Evolutionary conservation across 169 alveolate genomes (phyloP).

Genomic region (Plasmodium blacklocki): DNA sequence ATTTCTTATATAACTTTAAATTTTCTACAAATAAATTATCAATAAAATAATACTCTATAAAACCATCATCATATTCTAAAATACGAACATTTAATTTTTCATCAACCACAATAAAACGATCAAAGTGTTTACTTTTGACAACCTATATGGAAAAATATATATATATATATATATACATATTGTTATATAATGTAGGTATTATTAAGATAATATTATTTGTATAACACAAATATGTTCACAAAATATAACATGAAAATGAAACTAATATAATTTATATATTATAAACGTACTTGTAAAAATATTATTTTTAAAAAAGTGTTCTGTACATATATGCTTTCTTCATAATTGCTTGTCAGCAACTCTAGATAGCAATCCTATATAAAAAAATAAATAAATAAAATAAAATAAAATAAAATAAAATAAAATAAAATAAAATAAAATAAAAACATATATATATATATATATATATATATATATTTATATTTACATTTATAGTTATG

Average conservation of each 20-base stretch:
- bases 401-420: background rate
- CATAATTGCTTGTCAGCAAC: conserved; percentile 27
- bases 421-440: background rate
- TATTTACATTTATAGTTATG: background rate
- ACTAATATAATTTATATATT: background rate
- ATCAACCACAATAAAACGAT: conserved; percentile 38
- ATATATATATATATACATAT: background rate
- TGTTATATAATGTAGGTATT: background rate
- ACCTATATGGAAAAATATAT: conserved; percentile 1
- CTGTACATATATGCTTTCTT: conserved; percentile 35
- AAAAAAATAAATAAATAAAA: background rate
- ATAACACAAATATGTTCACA: background rate
- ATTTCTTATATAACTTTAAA: conserved; percentile 7
- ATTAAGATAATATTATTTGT: too few species aligned
- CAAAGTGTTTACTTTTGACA: conserved; percentile 19
- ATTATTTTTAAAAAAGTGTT: conserved; percentile 58
- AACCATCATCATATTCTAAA: conserved; percentile 22
- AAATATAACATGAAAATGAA: background rate
- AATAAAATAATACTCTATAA: conserved; percentile 33
- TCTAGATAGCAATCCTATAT: conserved; percentile 51
- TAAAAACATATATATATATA: conserved; percentile 6
- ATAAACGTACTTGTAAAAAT: conserved; percentile 34
- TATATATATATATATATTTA: conserved; percentile 6
- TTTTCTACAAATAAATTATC: conserved; percentile 30
- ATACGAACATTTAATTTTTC: conserved; percentile 57